These are phyloP conservation scores for Echium plantagineum DNA, from an alignment of 257 asterid genomes.

Conservation along the genomic window DNA sequence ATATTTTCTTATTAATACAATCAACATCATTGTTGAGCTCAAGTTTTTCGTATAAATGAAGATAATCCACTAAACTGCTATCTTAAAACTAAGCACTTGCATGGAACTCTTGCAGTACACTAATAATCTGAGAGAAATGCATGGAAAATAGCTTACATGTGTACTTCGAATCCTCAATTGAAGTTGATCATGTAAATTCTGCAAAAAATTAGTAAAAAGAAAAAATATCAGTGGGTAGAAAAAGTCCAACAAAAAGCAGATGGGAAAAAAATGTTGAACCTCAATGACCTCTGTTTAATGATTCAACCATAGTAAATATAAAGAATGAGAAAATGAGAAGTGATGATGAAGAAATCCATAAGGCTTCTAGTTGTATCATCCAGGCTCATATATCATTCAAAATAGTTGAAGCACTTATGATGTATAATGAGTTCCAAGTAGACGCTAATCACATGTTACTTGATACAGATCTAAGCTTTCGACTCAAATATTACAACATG, in stretches of 20 bases:
- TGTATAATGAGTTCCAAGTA: too few relatives aligned
- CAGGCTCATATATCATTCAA: too few relatives aligned
- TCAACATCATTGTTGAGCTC: too few relatives aligned
- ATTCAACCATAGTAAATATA: background rate
- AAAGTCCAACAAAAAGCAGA: too few relatives aligned
- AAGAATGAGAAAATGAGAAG: background rate
- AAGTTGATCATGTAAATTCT: conserved; percentile 83
- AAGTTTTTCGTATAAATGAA: background rate
- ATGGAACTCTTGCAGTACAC: too few relatives aligned
- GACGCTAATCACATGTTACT: too few relatives aligned
- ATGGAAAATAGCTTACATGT: conserved; percentile 49
- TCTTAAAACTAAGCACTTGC: background rate
- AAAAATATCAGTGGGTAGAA: background rate
- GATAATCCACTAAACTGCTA: background rate
- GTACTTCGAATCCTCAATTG: conserved; percentile 79
- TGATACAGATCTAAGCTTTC: too few relatives aligned
- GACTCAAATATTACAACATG: too few relatives aligned
- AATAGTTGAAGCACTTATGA: too few relatives aligned
- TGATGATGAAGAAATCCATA: background rate
- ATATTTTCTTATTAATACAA: too few relatives aligned
- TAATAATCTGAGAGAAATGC: conserved; percentile 2
- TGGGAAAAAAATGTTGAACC: too few relatives aligned
- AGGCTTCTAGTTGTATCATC: background rate
- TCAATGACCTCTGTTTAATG: too few relatives aligned
- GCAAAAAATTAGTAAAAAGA: conserved; percentile 21